Percentiles rank a stretch among this genome's conserved stretches.
Conservation (phyloP, 2,329 filamentous ascomycete species). For the Aurifilum marmelostoma region DNA sequence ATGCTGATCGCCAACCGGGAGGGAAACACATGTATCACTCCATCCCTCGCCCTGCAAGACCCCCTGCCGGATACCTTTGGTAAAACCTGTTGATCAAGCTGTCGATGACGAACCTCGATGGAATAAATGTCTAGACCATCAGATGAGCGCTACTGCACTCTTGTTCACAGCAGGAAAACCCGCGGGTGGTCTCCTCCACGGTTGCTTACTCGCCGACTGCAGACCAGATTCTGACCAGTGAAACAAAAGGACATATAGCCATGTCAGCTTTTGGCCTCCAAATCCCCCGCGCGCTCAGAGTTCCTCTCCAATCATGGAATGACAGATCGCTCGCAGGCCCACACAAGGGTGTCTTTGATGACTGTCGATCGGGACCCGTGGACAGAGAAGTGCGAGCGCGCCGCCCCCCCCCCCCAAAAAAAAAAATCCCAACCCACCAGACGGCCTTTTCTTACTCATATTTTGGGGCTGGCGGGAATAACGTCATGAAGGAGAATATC, state of each 20-base stretch:
- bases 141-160: not conserved
- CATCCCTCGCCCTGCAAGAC: not conserved
- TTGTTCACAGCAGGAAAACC: not conserved
- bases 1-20: not conserved
- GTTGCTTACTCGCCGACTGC: slow-evolving; percentile 4
- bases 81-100: slow-evolving; percentile 1
- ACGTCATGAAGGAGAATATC: not conserved
- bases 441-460: not conserved
- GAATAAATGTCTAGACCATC: not conserved
- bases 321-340: not conserved
- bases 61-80: not conserved
- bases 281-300: too few species aligned
- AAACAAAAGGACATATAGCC: not conserved
- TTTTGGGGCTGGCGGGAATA: slow-evolving; percentile 4
- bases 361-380: not conserved
- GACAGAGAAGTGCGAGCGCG: too few species aligned
- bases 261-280: slow-evolving; percentile 4
- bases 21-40: not conserved
- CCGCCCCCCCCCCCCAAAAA: not conserved
- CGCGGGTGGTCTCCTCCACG: not conserved
- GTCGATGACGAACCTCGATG: not conserved
- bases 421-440: too few species aligned
- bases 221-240: not conserved
- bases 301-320: not conserved
- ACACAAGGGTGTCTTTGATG: not conserved